Conservation (phyloP, 352 stramenopile species). For the Phytophthora quininea region DNA sequence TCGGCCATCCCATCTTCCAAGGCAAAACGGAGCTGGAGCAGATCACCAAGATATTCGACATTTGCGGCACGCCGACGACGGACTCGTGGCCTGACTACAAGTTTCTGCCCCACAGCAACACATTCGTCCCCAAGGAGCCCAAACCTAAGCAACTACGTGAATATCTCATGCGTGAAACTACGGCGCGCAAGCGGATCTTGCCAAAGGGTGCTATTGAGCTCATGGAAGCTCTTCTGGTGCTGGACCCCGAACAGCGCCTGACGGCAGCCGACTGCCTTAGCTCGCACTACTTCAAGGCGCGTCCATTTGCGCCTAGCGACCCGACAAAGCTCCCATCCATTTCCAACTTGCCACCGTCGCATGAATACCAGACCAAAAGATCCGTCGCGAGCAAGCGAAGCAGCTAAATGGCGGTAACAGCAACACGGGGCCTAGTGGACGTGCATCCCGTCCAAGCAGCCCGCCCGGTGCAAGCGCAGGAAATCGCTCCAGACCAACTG, state of each 20-base stretch:
- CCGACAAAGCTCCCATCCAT: slow-evolving; percentile 72
- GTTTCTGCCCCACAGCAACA: slow-evolving; percentile 80
- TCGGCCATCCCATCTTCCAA: slow-evolving; percentile 86
- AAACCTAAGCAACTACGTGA: slow-evolving; percentile 70
- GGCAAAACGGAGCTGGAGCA: slow-evolving; percentile 90
- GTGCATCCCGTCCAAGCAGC: slow-evolving; percentile 28
- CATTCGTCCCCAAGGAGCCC: slow-evolving; percentile 83
- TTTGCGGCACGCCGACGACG: slow-evolving; percentile 84
- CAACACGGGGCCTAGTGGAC: slow-evolving; percentile 32
- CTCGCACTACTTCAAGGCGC: slow-evolving; percentile 93
- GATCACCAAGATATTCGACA: slow-evolving; percentile 89
- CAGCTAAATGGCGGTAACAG: slow-evolving; percentile 56
- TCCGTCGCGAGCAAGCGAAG: slow-evolving; percentile 85
- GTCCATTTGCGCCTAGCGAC: slow-evolving; percentile 68
- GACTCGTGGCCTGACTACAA: slow-evolving; percentile 89
- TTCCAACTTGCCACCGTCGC: slow-evolving; percentile 75
- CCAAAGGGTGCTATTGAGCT: slow-evolving; percentile 91
- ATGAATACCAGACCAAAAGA: slow-evolving; percentile 93
- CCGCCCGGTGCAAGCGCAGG: slow-evolving; percentile 24
- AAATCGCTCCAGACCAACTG: slow-evolving; percentile 21
- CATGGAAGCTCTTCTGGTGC: slow-evolving; percentile 93
- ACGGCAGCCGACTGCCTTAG: slow-evolving; percentile 93
- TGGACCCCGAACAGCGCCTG: slow-evolving; percentile 94
- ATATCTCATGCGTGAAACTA: slow-evolving; percentile 79
- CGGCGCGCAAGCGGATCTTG: slow-evolving; percentile 75